A percentile compares a stretch with the other conserved stretches of the same genome.
phyloP scores from a whole-genome alignment of 1,284 basidiomycete genomes.

The Austroboletus niveus region DNA sequence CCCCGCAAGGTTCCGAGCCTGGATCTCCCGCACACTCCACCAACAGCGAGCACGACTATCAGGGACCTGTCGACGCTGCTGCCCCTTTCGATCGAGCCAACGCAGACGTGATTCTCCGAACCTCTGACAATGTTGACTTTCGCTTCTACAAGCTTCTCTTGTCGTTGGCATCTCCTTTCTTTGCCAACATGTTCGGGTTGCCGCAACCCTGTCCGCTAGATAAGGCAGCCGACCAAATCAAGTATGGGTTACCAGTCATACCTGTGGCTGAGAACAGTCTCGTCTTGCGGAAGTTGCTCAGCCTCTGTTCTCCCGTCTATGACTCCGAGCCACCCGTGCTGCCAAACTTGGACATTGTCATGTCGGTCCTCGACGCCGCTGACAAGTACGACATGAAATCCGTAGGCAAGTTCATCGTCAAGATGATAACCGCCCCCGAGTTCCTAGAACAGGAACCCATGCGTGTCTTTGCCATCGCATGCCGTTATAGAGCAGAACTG shows the following conservation, averaged over 20 bases:
- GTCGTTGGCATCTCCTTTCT: slow-evolving; percentile 39
- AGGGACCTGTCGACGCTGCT: slow-evolving; percentile 25
- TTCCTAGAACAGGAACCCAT: slow-evolving; percentile 47
- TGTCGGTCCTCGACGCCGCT: slow-evolving; percentile 34
- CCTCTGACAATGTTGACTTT: slow-evolving; percentile 40
- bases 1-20: slow-evolving; percentile 2
- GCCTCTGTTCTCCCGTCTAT: slow-evolving; percentile 33
- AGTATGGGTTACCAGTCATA: slow-evolving; percentile 32
- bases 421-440: slow-evolving; percentile 34
- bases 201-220: slow-evolving; percentile 34
- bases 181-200: slow-evolving; percentile 41
- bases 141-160: slow-evolving; percentile 39
- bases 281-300: slow-evolving; percentile 28
- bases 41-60: background rate
- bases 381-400: slow-evolving; percentile 39
- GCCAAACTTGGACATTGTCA: slow-evolving; percentile 31
- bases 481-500: slow-evolving; percentile 41
- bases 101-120: slow-evolving; percentile 40
- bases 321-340: slow-evolving; percentile 27
- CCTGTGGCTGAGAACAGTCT: slow-evolving; percentile 31
- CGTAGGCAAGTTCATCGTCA: slow-evolving; percentile 35
- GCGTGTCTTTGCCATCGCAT: slow-evolving; percentile 52
- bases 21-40: background rate
- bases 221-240: slow-evolving; percentile 29
- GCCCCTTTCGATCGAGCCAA: slow-evolving; percentile 31